Percentiles rank a stretch among this genome's conserved stretches.
These are phyloP conservation scores for Pseudoturritis turrita DNA, from an alignment of 345 rosid species.

Conservation along the genomic window DNA sequence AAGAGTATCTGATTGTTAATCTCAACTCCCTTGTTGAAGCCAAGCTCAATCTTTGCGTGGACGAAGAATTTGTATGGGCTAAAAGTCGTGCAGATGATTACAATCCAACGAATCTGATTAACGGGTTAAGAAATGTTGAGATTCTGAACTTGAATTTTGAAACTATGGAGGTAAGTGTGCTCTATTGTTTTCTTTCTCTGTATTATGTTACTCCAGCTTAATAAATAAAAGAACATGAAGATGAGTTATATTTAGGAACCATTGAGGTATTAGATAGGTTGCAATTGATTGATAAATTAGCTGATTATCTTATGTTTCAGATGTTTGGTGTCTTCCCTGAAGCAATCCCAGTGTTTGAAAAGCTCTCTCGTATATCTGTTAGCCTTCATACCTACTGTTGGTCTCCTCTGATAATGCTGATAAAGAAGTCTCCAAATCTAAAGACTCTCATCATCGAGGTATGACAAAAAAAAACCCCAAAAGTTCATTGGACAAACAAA, in stretches of 20 bases:
- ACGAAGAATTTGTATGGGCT: too few relatives aligned
- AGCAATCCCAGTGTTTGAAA: neutral
- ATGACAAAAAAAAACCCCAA: neutral
- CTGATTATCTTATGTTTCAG: neutral
- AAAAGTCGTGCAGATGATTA: neutral
- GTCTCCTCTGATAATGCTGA: neutral
- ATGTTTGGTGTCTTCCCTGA: neutral
- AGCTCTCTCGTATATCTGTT: neutral
- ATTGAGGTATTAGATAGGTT: too few relatives aligned
- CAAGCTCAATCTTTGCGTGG: neutral
- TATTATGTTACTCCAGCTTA: neutral
- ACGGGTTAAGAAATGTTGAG: neutral
- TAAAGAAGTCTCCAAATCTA: neutral
- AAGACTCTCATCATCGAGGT: neutral
- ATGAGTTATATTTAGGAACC: too few relatives aligned
- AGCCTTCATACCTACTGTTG: neutral
- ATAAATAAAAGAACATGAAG: too few relatives aligned
- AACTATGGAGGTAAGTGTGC: neutral
- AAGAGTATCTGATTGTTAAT: neutral
- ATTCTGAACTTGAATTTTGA: neutral
- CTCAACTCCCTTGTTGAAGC: slow-evolving; percentile 1
- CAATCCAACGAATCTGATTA: neutral
- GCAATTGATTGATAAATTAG: too few relatives aligned
- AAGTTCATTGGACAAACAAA: neutral
- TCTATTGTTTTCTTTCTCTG: neutral